Base-by-base conservation (phyloP, 2,329 filamentous ascomycete genomes). In the Trichophyton benhamiae region DNA sequence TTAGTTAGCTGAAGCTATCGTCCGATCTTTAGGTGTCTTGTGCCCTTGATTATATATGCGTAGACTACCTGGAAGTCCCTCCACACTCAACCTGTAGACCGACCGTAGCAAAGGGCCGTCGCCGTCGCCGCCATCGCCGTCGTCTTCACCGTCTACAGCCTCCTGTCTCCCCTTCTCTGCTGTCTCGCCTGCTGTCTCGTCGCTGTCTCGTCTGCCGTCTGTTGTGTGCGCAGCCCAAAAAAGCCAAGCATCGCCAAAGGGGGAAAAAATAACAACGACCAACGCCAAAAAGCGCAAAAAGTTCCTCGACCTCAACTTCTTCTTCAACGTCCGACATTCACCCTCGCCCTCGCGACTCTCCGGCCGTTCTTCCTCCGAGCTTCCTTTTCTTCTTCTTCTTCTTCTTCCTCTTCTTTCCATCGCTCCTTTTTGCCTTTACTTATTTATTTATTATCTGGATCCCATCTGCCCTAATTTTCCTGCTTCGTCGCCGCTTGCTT, bases 351-450 rank as follows among this genome's bases (percentile, higher is more conserved):
- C 30, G 6, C 17, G n/a, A 30, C 20, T 48, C 46, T 55, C 33
- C 60, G 7, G 27, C 27, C 27, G 5, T 59, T 61, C 66, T 60
- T 61, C 52, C 61, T 30, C 49, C 8, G 9, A 53, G 49, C 49
- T 33, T 3, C 11, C 25, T 38, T 44, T 41, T 63, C 58, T 66
- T 66, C 63, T 61, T 63, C 58, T 66, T 66, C 63, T 61, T 67
- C 66, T 68, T 68, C 63, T 65, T 67, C 63, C 64, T 65, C 63
- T 65, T 65, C 65, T 65, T 65, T 60, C 65, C 65, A 68, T 61
- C 36, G 63, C 60, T 60, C 48, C 30, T 44, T 52, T 42, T 42
- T 42, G 11, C 38, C 15, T 44, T 44, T 25, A 41, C 27, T 22
- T 57, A 36, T 57, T 64, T 60, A 60, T 58, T 61, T 59, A 62